These are phyloP conservation scores for Panaeolus papilionaceus DNA, from an alignment of 768 basidiomycete species.

Conservation along the genomic window DNA sequence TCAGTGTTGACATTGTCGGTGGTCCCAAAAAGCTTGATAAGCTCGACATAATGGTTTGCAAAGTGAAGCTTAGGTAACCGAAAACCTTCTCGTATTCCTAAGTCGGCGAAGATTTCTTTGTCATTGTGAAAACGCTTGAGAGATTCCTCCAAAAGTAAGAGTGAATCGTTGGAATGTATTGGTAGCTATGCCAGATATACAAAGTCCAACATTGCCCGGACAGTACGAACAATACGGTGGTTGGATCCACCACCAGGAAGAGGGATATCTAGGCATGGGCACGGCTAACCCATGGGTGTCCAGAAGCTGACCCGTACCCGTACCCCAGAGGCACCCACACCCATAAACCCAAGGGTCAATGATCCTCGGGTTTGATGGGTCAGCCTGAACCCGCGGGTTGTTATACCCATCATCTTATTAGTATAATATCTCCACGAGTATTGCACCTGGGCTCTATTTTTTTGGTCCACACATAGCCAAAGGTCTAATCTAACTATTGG, in stretches of 20 bases:
- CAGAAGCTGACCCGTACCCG: too few species aligned
- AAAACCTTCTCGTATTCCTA: conserved; percentile 38
- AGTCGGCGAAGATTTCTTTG: conserved; percentile 35
- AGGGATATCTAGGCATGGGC: too few species aligned
- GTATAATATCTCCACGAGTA: too few species aligned
- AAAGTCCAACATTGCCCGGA: conserved; percentile 32
- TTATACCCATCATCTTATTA: too few species aligned
- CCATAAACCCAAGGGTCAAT: too few species aligned
- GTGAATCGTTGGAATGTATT: conserved; percentile 34
- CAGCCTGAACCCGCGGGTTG: too few species aligned
- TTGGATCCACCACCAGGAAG: conserved; percentile 14
- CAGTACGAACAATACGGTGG: conserved; percentile 20
- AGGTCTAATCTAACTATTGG: too few species aligned
- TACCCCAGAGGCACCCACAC: too few species aligned
- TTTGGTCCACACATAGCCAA: too few species aligned
- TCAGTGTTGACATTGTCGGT: conserved; percentile 41
- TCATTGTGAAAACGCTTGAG: conserved; percentile 43
- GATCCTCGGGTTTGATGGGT: too few species aligned
- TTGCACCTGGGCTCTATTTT: too few species aligned
- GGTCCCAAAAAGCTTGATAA: conserved; percentile 35
- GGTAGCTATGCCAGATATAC: conserved; percentile 39
- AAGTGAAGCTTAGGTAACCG: conserved; percentile 44
- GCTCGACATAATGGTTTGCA: conserved; percentile 31
- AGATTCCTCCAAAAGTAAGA: conserved; percentile 31
- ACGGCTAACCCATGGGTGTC: too few species aligned